Evolutionary conservation across 2,329 filamentous ascomycete species (phyloP), one percentile per base, ranked within the genome.

Genomic region (Aspergillus aculeatinus): DNA sequence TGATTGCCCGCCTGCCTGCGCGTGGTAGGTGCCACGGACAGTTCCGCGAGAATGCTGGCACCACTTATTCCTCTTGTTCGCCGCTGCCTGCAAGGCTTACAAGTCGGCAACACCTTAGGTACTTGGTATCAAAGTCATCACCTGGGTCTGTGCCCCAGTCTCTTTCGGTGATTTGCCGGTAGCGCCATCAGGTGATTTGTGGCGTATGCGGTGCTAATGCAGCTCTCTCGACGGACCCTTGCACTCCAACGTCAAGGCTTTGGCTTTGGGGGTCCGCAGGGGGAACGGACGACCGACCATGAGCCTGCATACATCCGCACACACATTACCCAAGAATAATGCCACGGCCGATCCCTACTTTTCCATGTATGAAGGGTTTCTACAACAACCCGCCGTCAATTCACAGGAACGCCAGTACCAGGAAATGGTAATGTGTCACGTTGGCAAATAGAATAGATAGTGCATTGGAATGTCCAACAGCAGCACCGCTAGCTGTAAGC

Each of bases 161-260:
- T 51, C 54, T 55, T 50, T 47, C 52, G 58, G 48, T 63, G 59
- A 63, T 63, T 63, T 60, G 62, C 59, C 39, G 57, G 50, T 44
- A 31, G 21, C 21, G 29, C 29, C 33, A 63, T 64, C 62, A 64
- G 62, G 57, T 64, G 62, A 64, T 58, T 47, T 57, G 53, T 60
- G 25, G 33, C 55, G 55, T 63, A 59, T 64, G 62, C 62, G 62
- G 60, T 62, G 56, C 58, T 64, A 64, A 64, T 63, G 62, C 62
- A 64, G 47, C 58, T 51, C 35, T 47, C 35, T 7, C 16, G 6
- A 44, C 39, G 39, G 16, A 19, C 39, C 39, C 39, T 44, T 16
- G 39, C 16, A 19, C 39, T 19, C n/a, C 39, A 44, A 44, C 39
- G 39, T 44, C 39, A 16, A 19, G 39, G 39, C 16, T 57, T 44